Conservation (phyloP, 192 early-diverging fungal species). For the Gigaspora rosea region DNA sequence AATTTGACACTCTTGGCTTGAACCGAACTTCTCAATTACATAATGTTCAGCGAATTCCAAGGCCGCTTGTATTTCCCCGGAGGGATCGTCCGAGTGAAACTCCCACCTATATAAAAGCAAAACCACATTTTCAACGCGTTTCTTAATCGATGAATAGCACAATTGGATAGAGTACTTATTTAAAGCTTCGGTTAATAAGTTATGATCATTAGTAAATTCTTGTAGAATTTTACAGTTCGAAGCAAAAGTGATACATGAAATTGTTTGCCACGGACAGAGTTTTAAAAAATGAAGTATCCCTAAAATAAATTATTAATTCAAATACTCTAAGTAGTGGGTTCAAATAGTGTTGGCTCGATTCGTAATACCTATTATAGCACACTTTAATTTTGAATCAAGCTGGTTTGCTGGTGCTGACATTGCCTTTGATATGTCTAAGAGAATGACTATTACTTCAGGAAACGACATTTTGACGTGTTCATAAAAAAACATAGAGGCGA, state of each 20-base stretch:
- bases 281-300: neutral
- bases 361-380: neutral
- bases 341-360: no score
- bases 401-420: slow-evolving; percentile 1
- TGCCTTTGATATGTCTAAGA: slow-evolving; percentile 11
- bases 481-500: no score
- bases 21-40: neutral
- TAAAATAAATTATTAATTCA: neutral
- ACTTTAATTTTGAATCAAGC: slow-evolving; percentile 11
- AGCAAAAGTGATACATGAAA: neutral
- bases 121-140: neutral
- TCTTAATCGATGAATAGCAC: neutral
- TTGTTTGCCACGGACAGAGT: neutral
- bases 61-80: neutral
- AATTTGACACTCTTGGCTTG: slow-evolving; percentile 3
- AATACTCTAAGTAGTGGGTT: no score
- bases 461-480: neutral
- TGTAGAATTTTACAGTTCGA: slow-evolving; percentile 6
- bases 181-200: neutral
- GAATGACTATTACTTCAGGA: neutral
- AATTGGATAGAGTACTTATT: neutral
- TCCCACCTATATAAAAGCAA: neutral
- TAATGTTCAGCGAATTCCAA: neutral
- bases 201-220: neutral
- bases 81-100: neutral